Percentiles rank a stretch among this genome's conserved stretches.
Evolutionary conservation across 1,139 yeast species (phyloP).

Genomic region (Nakaseomyces kungkrabaensis): DNA sequence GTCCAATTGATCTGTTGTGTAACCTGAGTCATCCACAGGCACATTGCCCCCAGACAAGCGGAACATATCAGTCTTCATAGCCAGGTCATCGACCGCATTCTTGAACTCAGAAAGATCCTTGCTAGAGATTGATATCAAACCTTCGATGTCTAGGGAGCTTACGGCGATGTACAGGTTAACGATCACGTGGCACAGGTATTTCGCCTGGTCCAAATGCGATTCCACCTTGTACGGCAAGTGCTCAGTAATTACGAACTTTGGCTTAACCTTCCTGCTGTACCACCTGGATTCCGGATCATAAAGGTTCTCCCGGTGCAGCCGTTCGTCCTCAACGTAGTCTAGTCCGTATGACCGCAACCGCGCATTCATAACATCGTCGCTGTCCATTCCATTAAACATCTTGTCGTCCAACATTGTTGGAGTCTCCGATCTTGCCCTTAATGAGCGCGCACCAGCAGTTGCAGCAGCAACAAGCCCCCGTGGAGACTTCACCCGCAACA

Average conservation of each 20-base stretch:
- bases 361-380: slow-evolving; percentile 30
- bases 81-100: slow-evolving; percentile 40
- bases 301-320: slow-evolving; percentile 33
- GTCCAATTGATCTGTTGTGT: slow-evolving; percentile 24
- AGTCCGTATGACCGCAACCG: slow-evolving; percentile 44
- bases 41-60: slow-evolving; percentile 12
- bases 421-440: slow-evolving; percentile 22
- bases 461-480: background rate
- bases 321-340: slow-evolving; percentile 46
- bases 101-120: slow-evolving; percentile 41
- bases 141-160: slow-evolving; percentile 65
- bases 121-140: slow-evolving; percentile 58
- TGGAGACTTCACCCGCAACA: background rate
- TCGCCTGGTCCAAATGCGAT: slow-evolving; percentile 56
- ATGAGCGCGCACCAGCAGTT: background rate
- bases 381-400: slow-evolving; percentile 14
- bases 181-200: slow-evolving; percentile 68
- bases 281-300: slow-evolving; percentile 46
- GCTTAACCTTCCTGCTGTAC: slow-evolving; percentile 41
- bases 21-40: slow-evolving; percentile 19
- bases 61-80: slow-evolving; percentile 44
- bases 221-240: slow-evolving; percentile 73
- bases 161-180: slow-evolving; percentile 73
- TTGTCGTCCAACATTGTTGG: slow-evolving; percentile 13
- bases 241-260: slow-evolving; percentile 50